Conservation (phyloP, 805 yeast genomes). For the Metschnikowia arizonensis region DNA sequence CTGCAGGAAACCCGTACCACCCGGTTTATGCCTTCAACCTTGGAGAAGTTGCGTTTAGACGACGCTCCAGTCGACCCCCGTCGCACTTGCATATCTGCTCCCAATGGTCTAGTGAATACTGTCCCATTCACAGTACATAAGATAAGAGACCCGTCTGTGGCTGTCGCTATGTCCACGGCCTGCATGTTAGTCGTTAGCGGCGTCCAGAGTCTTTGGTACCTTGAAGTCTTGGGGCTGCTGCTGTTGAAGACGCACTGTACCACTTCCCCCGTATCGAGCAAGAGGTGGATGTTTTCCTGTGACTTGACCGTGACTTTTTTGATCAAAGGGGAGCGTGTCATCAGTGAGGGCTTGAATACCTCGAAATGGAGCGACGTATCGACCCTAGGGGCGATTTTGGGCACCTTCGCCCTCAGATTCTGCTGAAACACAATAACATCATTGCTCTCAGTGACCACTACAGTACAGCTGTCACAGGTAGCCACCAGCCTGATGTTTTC, state of each 20-base stretch:
- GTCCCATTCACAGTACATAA: constrained; percentile 68
- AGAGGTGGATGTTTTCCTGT: constrained; percentile 42
- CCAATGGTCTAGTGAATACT: constrained; percentile 44
- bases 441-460: constrained; percentile 53
- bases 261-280: constrained; percentile 60
- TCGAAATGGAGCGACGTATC: constrained; percentile 45
- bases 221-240: constrained; percentile 28
- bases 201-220: constrained; percentile 54
- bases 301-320: constrained; percentile 34
- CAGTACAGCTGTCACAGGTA: constrained; percentile 67
- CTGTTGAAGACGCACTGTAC: constrained; percentile 30
- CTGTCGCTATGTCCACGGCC: constrained; percentile 64
- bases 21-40: constrained; percentile 51
- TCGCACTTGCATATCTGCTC: constrained; percentile 19
- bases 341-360: constrained; percentile 48
- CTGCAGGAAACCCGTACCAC: constrained; percentile 65
- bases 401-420: constrained; percentile 51
- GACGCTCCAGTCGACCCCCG: constrained; percentile 20
- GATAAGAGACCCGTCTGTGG: constrained; percentile 64
- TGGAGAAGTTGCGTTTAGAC: constrained; percentile 46
- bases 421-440: constrained; percentile 62
- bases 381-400: constrained; percentile 35
- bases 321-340: constrained; percentile 40
- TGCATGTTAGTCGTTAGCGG: constrained; percentile 54
- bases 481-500: constrained; percentile 53